These are phyloP conservation scores for Penicillium herquei DNA, from an alignment of 495 filamentous ascomycete species.

Conservation along the genomic window DNA sequence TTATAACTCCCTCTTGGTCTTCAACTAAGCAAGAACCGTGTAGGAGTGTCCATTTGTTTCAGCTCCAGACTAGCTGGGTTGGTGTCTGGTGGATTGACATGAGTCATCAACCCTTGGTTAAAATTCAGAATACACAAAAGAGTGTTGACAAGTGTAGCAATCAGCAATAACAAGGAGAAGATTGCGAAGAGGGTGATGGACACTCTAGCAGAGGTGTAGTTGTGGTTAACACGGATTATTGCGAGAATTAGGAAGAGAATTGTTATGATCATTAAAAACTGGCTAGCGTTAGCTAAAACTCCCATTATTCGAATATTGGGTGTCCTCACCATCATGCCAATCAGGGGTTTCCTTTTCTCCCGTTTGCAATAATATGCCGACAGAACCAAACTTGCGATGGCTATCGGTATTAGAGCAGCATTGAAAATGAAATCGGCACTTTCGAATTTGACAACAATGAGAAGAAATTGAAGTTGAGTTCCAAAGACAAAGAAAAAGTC, in stretches of 20 bases:
- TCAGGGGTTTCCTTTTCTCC: conserved; percentile 16
- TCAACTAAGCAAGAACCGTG: not conserved
- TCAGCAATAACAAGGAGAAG: not conserved
- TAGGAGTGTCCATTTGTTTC: not conserved
- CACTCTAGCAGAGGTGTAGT: not conserved
- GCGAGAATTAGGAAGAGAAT: not conserved
- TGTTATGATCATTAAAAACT: not conserved
- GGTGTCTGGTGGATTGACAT: not conserved
- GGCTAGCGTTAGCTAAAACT: not conserved
- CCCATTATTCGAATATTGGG: too few species aligned
- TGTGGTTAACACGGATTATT: not conserved
- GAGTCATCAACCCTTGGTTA: not conserved
- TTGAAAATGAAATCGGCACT: conserved; percentile 15
- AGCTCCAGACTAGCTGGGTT: not conserved
- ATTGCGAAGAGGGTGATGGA: not conserved
- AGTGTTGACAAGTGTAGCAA: not conserved
- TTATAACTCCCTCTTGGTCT: not conserved
- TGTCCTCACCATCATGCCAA: conserved; percentile 10
- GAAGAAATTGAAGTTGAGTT: conserved; percentile 20
- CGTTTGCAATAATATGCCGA: conserved; percentile 14
- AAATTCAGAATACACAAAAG: not conserved
- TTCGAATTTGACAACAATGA: conserved; percentile 5
- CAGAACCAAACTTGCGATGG: conserved; percentile 9
- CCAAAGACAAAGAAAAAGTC: conserved; percentile 24
- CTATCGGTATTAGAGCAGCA: conserved; percentile 12